Evolutionary conservation across 2,329 filamentous ascomycete genomes (phyloP).

Genomic region (Paradendryphiella salina): DNA sequence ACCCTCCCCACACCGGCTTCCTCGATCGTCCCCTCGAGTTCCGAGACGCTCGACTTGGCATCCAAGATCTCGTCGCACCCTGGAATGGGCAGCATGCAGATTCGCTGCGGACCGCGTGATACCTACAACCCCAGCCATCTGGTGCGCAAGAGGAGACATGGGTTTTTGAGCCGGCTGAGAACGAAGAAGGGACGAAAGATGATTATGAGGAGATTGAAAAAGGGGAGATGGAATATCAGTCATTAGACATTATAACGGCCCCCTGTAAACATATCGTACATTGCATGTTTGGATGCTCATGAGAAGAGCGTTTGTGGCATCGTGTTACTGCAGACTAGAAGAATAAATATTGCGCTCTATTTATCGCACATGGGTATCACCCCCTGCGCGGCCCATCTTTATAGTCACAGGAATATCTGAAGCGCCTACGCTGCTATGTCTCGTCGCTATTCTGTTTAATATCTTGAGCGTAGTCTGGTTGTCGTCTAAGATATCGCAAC

Average conservation of each 20-base stretch:
- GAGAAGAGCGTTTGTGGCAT: too few species aligned
- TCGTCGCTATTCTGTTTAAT: too few species aligned
- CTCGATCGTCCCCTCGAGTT: slow-evolving; percentile 13
- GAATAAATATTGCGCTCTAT: too few species aligned
- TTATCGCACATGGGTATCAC: too few species aligned
- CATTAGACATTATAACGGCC: slow-evolving; percentile 21
- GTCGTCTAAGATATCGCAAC: too few species aligned
- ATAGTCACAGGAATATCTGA: too few species aligned
- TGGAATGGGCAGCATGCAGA: slow-evolving; percentile 45
- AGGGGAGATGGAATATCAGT: slow-evolving; percentile 53
- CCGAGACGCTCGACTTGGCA: slow-evolving; percentile 40
- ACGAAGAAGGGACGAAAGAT: slow-evolving; percentile 58
- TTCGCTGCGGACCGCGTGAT: slow-evolving; percentile 54
- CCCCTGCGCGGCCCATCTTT: too few species aligned
- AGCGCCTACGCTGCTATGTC: too few species aligned
- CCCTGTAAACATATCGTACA: neutral
- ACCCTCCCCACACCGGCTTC: slow-evolving; percentile 24
- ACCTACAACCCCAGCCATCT: slow-evolving; percentile 64
- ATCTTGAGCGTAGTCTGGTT: too few species aligned
- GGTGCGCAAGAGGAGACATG: slow-evolving; percentile 64
- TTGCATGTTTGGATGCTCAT: neutral
- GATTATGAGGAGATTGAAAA: slow-evolving; percentile 58
- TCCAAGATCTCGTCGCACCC: slow-evolving; percentile 46
- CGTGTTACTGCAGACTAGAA: too few species aligned
- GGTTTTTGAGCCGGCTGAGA: slow-evolving; percentile 59